Percentiles rank a stretch among this genome's conserved stretches.
Evolutionary conservation across 495 filamentous ascomycete genomes (phyloP).

Genomic region (Podospora pseudoanserina): DNA sequence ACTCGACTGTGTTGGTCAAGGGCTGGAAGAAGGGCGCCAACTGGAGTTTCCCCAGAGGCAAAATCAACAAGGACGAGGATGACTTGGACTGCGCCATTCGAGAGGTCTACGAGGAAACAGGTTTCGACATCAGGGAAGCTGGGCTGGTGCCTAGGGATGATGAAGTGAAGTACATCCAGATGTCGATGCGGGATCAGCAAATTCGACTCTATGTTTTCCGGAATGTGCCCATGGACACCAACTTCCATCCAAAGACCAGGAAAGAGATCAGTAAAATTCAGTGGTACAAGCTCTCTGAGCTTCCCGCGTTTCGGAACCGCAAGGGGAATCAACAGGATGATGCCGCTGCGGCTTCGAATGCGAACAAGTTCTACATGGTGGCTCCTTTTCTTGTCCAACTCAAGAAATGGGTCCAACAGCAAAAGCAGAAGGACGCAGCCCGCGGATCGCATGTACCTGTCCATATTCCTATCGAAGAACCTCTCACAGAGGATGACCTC

Average conservation of each 20-base stretch:
- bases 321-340: slow-evolving; percentile 47
- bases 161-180: slow-evolving; percentile 73
- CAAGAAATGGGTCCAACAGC: slow-evolving; percentile 85
- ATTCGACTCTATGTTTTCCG: slow-evolving; percentile 88
- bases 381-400: slow-evolving; percentile 82
- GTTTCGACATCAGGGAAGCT: slow-evolving; percentile 71
- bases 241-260: slow-evolving; percentile 83
- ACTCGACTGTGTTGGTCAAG: slow-evolving; percentile 85
- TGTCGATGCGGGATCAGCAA: slow-evolving; percentile 88
- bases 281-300: slow-evolving; percentile 85
- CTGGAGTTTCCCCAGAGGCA: slow-evolving; percentile 95
- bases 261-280: slow-evolving; percentile 96
- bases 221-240: slow-evolving; percentile 75
- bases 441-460: slow-evolving; percentile 32
- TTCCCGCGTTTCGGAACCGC: slow-evolving; percentile 74
- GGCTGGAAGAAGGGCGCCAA: slow-evolving; percentile 95
- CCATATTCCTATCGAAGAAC: slow-evolving; percentile 33
- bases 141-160: slow-evolving; percentile 66
- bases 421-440: slow-evolving; percentile 63
- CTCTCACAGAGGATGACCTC: slow-evolving; percentile 42
- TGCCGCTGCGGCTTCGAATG: slow-evolving; percentile 54
- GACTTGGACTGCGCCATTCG: slow-evolving; percentile 89
- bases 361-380: slow-evolving; percentile 96
- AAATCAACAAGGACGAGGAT: slow-evolving; percentile 94
- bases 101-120: slow-evolving; percentile 95